Percentiles rank a stretch among this genome's conserved stretches.
These are phyloP conservation scores for Rutstroemia sp. DNA, from an alignment of 2,329 filamentous ascomycete genomes.

Conservation along the genomic window DNA sequence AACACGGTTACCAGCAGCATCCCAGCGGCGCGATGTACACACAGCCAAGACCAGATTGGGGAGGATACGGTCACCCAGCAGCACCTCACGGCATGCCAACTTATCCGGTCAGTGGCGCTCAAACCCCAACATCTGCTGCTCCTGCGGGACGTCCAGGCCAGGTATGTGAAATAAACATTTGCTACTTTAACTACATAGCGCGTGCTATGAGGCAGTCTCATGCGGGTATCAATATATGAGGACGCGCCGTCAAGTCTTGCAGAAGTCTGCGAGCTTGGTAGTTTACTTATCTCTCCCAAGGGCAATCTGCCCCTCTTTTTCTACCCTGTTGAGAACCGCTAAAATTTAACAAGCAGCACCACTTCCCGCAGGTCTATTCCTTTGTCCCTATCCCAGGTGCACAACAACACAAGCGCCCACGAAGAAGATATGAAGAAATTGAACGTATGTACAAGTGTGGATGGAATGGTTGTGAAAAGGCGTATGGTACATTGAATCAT, in stretches of 20 bases:
- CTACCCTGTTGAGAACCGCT: background rate
- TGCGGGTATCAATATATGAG: too few species aligned
- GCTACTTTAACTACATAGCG: background rate
- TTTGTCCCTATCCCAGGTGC: constrained; percentile 96
- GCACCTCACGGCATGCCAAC: constrained; percentile 10
- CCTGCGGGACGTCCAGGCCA: constrained; percentile 49
- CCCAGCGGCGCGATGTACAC: constrained; percentile 54
- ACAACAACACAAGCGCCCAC: constrained; percentile 92
- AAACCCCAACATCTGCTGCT: constrained; percentile 46
- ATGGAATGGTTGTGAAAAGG: constrained; percentile 97
- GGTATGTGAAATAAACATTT: constrained; percentile 37
- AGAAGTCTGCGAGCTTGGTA: too few species aligned
- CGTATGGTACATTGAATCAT: constrained; percentile 95
- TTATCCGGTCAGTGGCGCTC: constrained; percentile 25
- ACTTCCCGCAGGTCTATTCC: constrained; percentile 77
- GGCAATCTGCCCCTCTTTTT: background rate
- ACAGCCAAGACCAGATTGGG: constrained; percentile 70
- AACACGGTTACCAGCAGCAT: constrained; percentile 63
- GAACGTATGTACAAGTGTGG: constrained; percentile 99
- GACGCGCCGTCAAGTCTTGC: too few species aligned
- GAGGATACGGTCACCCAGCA: constrained; percentile 46
- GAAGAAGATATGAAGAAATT: constrained; percentile 93
- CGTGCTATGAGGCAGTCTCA: too few species aligned
- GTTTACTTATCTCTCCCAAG: too few species aligned
- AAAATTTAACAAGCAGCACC: constrained; percentile 33